Base-by-base conservation (phyloP, 768 basidiomycete species). In the Tephrocybe rancida region DNA sequence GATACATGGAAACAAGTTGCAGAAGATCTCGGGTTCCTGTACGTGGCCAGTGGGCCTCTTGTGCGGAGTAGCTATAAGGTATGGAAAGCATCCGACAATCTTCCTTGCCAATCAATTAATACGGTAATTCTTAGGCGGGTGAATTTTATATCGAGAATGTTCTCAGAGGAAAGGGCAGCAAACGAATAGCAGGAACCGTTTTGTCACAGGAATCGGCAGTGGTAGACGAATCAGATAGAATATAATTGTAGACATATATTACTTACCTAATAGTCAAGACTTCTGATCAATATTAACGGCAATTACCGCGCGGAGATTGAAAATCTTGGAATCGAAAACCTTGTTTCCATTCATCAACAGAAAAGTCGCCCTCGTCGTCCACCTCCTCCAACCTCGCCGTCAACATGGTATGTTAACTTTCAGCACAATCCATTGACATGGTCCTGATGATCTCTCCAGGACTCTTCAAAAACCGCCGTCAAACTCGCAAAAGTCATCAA, bases 21-120 rank as follows among this genome's bases (percentile, higher is more conserved):
- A 6, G 93, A 98, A 64, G 84, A 86, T 56, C 87, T 97, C 81
- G 95, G 96, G 35, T 99, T 99, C 81, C 66, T 98, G 41, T 99
- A 99, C 62, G 96, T 98, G 30, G 97, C 97, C 8, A 93, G 91
- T 69, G 97, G 97, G 0, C 97, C 97, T 11, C 75, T 99, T 18
- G 96, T 99, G 41, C 81, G 97, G 52, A 96, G 93, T 64, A 95
- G 92, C 66, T 99, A 98, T 70, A 98, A 98, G 88, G 95, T 92
- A 61, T 60, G 80, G 30, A 32, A 62, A 48, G 29, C 19, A 1
- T 14, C 35, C 51, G 32, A 18, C 29, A 43, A 19, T 32, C 46
- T 37, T 32, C 3, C 24, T 41, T 37, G 8, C 35, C 14, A 48
- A 34, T 27, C 11, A 9, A 46, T 47, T n/a, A 42, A 27, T 18